Evolutionary conservation across 129 eudicot genomes (phyloP).

Genomic region (Lonicera japonica): DNA sequence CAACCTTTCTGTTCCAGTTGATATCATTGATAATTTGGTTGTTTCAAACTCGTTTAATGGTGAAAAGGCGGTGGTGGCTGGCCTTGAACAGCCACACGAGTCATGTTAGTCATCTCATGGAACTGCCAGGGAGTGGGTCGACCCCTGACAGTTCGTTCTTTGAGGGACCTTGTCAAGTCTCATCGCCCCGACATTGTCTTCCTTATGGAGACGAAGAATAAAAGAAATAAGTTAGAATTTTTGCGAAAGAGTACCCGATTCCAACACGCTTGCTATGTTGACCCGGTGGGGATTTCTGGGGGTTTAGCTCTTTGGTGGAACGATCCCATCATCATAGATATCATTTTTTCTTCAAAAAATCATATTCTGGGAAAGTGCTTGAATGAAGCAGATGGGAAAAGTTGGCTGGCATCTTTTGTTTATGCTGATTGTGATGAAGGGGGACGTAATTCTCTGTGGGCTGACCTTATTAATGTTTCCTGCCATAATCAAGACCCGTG

Average conservation of each 20-base stretch:
- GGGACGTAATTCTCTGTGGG: no score
- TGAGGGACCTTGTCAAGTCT: background rate
- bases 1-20: no score
- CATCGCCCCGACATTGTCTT: slow-evolving; percentile 1
- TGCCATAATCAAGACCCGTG: no score
- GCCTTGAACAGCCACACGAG: background rate
- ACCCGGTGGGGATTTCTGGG: background rate
- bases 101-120: slow-evolving; percentile 7
- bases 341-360: no score
- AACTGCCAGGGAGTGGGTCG: slow-evolving; percentile 11
- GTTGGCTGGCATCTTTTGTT: no score
- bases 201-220: slow-evolving; percentile 6
- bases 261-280: background rate
- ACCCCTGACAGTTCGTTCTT: slow-evolving; percentile 5
- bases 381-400: no score
- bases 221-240: background rate
- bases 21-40: no score
- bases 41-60: no score
- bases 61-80: slow-evolving; percentile 3
- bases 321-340: no score
- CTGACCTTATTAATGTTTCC: no score
- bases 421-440: no score
- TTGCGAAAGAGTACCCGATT: background rate
- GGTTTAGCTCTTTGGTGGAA: slow-evolving; percentile 7
- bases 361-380: no score